phyloP scores from a whole-genome alignment of 2,329 filamentous ascomycete species.

The Orbilia blumenaviensis region DNA sequence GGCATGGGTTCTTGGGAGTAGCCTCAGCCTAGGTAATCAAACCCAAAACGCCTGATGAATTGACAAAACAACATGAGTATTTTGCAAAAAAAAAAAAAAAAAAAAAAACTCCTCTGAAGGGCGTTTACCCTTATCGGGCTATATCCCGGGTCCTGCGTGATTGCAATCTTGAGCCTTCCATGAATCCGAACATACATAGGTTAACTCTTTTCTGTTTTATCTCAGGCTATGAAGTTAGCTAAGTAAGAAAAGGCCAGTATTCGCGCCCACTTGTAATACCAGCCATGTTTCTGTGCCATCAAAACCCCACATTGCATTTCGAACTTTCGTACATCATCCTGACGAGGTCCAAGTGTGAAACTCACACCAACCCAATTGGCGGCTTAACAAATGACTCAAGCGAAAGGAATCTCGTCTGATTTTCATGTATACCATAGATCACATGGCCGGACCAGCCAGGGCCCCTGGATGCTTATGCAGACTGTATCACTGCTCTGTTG shows the following conservation, averaged over 20 bases:
- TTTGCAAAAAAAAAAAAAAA: not conserved
- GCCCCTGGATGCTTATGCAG: constrained; percentile 39
- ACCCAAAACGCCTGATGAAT: not conserved
- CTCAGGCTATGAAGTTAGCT: too few species aligned
- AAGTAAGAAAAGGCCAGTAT: not conserved
- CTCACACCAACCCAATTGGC: not conserved
- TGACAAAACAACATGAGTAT: too few species aligned
- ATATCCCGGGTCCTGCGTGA: too few species aligned
- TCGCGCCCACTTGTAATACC: not conserved
- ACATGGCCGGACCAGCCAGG: constrained; percentile 34
- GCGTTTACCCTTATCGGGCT: too few species aligned
- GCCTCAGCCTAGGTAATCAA: not conserved
- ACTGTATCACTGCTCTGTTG: constrained; percentile 41
- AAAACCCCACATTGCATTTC: constrained; percentile 23
- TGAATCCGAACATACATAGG: too few species aligned
- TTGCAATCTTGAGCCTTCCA: too few species aligned
- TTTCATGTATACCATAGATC: constrained; percentile 40
- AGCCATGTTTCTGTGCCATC: not conserved
- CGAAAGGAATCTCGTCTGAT: constrained; percentile 42
- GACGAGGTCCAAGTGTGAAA: not conserved
- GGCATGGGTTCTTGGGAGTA: constrained; percentile 3
- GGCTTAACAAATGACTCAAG: constrained; percentile 40
- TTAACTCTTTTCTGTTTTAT: too few species aligned
- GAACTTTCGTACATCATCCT: not conserved
- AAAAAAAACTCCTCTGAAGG: not conserved